Percentiles rank a stretch among this genome's conserved stretches.
Conservation (phyloP, 192 early-diverging fungal genomes). For the Entomortierella parvispora region DNA sequence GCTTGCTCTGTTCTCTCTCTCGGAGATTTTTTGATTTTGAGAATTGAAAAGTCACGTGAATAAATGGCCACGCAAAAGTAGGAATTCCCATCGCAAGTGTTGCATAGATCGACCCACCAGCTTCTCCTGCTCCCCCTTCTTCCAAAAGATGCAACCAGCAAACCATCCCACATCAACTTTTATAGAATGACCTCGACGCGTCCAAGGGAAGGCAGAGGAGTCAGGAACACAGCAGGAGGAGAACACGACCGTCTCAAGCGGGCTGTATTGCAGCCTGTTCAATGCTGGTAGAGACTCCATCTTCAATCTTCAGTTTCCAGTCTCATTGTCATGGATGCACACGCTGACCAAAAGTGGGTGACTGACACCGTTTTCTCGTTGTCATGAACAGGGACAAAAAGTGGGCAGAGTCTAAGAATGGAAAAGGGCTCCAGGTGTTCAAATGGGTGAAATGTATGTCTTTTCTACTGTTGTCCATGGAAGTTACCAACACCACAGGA, state of each 20-base stretch:
- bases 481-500: background rate
- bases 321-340: background rate
- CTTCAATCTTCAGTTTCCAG: background rate
- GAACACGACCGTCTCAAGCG: conserved; percentile 57
- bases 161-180: background rate
- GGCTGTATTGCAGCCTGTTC: conserved; percentile 56
- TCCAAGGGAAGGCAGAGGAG: conserved; percentile 48
- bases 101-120: too few species aligned
- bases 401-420: conserved; percentile 51
- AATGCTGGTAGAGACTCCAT: conserved; percentile 42
- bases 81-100: background rate
- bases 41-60: background rate
- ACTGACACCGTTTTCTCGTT: background rate
- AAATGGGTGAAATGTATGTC: conserved; percentile 56
- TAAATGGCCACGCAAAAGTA: background rate
- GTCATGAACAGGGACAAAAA: conserved; percentile 51
- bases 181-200: conserved; percentile 44
- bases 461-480: background rate
- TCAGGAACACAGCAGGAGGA: conserved; percentile 42
- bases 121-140: background rate
- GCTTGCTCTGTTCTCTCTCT: background rate
- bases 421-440: conserved; percentile 49
- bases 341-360: background rate
- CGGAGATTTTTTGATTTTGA: conserved; percentile 7
- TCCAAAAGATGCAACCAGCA: background rate